phyloP scores from a whole-genome alignment of 164 flowering plant genomes.

The Piper longum region DNA sequence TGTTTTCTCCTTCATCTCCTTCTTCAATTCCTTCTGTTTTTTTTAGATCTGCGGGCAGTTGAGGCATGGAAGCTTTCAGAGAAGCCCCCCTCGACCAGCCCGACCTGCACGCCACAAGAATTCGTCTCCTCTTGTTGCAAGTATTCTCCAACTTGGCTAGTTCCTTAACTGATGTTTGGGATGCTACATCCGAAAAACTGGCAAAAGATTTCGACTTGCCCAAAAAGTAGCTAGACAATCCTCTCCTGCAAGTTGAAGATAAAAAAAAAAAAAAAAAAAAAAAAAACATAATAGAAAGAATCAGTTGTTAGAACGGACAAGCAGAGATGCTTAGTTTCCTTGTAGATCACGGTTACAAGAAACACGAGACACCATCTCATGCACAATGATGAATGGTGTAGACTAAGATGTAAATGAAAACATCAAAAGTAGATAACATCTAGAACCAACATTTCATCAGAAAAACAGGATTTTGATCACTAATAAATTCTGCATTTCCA shows the following conservation, averaged over 20 bases:
- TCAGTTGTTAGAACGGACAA: too few relatives aligned
- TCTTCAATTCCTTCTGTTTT: slow-evolving; percentile 2
- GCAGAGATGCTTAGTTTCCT: too few relatives aligned
- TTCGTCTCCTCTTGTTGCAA: slow-evolving; percentile 46
- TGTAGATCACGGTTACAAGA: too few relatives aligned
- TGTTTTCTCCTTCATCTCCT: neutral
- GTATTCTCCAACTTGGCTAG: slow-evolving; percentile 45
- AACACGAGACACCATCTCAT: neutral
- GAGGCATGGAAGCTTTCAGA: slow-evolving; percentile 32
- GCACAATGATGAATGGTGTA: neutral
- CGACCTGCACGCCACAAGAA: slow-evolving; percentile 23
- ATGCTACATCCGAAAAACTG: slow-evolving; percentile 25
- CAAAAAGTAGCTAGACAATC: slow-evolving; percentile 37
- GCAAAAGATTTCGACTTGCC: slow-evolving; percentile 62
- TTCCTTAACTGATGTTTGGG: slow-evolving; percentile 17
- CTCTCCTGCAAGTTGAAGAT: slow-evolving; percentile 27
- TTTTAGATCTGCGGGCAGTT: neutral
- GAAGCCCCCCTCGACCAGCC: slow-evolving; percentile 15
- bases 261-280: too few relatives aligned
- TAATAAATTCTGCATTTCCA: too few relatives aligned
- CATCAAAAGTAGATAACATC: neutral
- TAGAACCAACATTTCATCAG: too few relatives aligned
- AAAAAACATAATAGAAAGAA: too few relatives aligned
- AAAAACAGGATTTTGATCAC: too few relatives aligned
- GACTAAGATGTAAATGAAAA: neutral